phyloP scores from a whole-genome alignment of 768 basidiomycete species.

The Auriscalpium microsporum region DNA sequence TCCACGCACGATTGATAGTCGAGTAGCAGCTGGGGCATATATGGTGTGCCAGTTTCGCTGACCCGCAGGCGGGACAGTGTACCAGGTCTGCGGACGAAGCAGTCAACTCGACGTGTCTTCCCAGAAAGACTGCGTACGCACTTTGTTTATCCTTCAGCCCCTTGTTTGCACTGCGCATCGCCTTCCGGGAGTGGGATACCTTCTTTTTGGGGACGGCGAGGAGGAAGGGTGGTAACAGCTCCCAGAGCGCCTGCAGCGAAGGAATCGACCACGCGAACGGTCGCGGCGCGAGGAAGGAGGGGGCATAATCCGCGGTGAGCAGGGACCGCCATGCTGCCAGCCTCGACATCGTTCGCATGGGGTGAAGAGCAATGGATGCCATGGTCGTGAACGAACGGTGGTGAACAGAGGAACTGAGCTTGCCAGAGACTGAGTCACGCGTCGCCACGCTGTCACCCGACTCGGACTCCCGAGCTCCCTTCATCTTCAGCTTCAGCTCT shows the following conservation, averaged over 20 bases:
- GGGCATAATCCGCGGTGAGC: slow-evolving; percentile 14
- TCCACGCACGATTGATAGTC: slow-evolving; percentile 58
- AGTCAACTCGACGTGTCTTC: neutral
- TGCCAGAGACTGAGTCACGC: neutral
- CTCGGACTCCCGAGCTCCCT: neutral
- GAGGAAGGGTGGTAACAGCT: slow-evolving; percentile 81
- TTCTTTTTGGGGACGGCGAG: slow-evolving; percentile 94
- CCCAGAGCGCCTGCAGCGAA: slow-evolving; percentile 40
- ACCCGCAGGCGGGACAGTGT: slow-evolving; percentile 84
- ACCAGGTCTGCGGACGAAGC: slow-evolving; percentile 58
- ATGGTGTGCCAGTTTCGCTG: slow-evolving; percentile 82
- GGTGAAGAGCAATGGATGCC: slow-evolving; percentile 33
- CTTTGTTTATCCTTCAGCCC: slow-evolving; percentile 91
- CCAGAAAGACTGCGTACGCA: slow-evolving; percentile 27
- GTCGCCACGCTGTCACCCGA: neutral
- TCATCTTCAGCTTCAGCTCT: slow-evolving; percentile 1
- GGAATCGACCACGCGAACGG: slow-evolving; percentile 31
- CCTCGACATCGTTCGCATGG: slow-evolving; percentile 17
- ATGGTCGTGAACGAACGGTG: slow-evolving; percentile 21
- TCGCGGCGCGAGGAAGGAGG: slow-evolving; percentile 19
- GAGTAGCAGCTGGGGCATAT: slow-evolving; percentile 78
- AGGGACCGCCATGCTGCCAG: slow-evolving; percentile 19
- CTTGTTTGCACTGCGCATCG: slow-evolving; percentile 93
- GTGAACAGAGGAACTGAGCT: neutral
- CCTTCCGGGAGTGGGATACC: slow-evolving; percentile 85